Evolutionary conservation across 2,329 filamentous ascomycete species (phyloP), one percentile per base, ranked within the genome.

Genomic region (Aquanectria penicillioides): DNA sequence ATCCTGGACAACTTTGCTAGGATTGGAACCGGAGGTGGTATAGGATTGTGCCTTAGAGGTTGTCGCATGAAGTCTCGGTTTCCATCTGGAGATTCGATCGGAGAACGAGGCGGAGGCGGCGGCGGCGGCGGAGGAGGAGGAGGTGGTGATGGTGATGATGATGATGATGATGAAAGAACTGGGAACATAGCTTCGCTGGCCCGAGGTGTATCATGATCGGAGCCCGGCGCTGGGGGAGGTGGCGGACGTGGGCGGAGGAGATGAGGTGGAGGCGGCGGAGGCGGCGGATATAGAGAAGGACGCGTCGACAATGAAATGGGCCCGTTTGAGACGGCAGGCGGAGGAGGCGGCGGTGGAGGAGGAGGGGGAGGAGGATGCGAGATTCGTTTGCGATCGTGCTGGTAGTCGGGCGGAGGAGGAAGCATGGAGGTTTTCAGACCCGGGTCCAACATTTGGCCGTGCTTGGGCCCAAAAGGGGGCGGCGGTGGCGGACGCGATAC

Each of bases 401-500:
- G 55, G 26, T 51, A 34, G 5, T 41, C 51, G 28, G 38, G 37
- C 25, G 51, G 59, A 7, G 48, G 60, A 55, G 55, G 61, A 41
- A 59, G 62, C 43, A 62, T 9, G 15, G 31, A 41, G 22, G 61
- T 22, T 17, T 57, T 51, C 38, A 59, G 54, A 54, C 37, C 56
- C 20, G 55, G 52, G 36, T 59, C 48, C 34, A 61, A 38, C 15
- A 56, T 50, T 23, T 60, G 63, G 51, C 46, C 53, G 26, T 61
- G 51, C 34, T 49, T 47, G 13, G 48, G 59, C 40, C 46, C 59
- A 17, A 58, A 57, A 15, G 56, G 57, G 38, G 58, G 58, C 38
- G 63, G 64, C 46, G 64, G 62, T 46, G 63, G 62, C 8, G 59
- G 65, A 47, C 65, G 65, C 23, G 62, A 56, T 51, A 64, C 54